Evolutionary conservation across 2,329 filamentous ascomycete species (phyloP), one percentile per base, ranked within the genome.

Genomic region (Ceratocystis huliohia): DNA sequence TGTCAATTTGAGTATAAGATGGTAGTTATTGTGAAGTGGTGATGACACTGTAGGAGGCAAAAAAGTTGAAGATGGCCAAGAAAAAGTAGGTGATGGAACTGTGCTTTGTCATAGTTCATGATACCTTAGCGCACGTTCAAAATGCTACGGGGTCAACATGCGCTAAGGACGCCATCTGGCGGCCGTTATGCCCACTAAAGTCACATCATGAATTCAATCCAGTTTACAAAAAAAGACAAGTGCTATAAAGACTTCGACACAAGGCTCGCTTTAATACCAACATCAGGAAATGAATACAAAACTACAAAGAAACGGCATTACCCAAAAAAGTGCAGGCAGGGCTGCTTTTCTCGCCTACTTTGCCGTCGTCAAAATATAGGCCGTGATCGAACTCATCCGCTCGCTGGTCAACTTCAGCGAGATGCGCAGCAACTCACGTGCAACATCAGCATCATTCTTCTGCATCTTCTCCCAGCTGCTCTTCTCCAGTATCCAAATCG

Each of bases 341-440:
- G 37, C 48, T 25, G 15, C 45, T 48, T 20, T 20, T 20, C 45
- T 53, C 8, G 3, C 20, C 48, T 70, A 81, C 46, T 78, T 79
- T 56, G 79, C 80, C 72, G 79, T 79, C 8, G 79, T 80, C 71
- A 82, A 69, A 33, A 80, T 80, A 66, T 82, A 81, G 61, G 78
- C 79, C 5, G 84, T 88, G 71, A 88, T 86, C 5, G 83, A 81
- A 69, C 77, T 80, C 91, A 97, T 96, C 70, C 94, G 82, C 81
- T 99, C 94, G 66, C 88, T 95, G 53, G 93, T 97, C 74, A 99
- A 76, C 79, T 96, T 96, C 73, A 99, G 75, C n/a, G 88, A 89
- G 63, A 97, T 86, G 72, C 86, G 87, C 74, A 99, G 75, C 72
- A 99, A 73, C 76, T 99, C 94, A 72, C 84, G 82, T 61, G 91